These are phyloP conservation scores for Cafeteria roenbergensis DNA, from an alignment of 108 stramenopile genomes.

Conservation along the genomic window DNA sequence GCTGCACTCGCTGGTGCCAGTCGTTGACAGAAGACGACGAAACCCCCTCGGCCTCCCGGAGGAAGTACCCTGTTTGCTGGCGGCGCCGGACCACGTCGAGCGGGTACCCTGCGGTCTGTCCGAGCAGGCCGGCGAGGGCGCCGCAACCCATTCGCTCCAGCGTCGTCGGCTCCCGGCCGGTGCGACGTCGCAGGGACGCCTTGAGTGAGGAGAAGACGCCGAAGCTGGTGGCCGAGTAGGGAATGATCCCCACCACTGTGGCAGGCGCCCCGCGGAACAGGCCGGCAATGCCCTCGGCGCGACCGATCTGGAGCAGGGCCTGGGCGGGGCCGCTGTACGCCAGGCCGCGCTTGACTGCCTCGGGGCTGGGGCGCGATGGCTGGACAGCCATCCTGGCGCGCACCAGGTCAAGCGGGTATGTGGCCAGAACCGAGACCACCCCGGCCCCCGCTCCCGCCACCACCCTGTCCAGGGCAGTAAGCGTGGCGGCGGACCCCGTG, in stretches of 20 bases:
- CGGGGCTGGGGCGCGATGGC: too few species aligned
- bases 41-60: too few species aligned
- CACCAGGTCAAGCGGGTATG: conserved; percentile 85
- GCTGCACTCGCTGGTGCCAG: conserved; percentile 32
- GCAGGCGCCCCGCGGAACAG: conserved; percentile 68
- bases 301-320: conserved; percentile 9
- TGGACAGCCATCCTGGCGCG: conserved; percentile 84
- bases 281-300: conserved; percentile 19
- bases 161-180: neutral
- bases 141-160: conserved; percentile 63
- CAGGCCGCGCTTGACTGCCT: conserved; percentile 23
- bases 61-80: conserved; percentile 93
- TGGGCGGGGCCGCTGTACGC: neutral
- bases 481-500: conserved; percentile 15
- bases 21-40: too few species aligned
- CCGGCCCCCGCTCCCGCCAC: conserved; percentile 72
- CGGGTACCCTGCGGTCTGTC: conserved; percentile 77
- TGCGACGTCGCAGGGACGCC: conserved; percentile 50
- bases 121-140: conserved; percentile 68
- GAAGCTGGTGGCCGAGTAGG: conserved; percentile 84
- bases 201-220: conserved; percentile 79
- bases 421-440: conserved; percentile 58
- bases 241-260: conserved; percentile 78
- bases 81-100: conserved; percentile 78
- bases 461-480: conserved; percentile 68